Conservation (phyloP, 441 rosid species). For the Croton setiger region DNA sequence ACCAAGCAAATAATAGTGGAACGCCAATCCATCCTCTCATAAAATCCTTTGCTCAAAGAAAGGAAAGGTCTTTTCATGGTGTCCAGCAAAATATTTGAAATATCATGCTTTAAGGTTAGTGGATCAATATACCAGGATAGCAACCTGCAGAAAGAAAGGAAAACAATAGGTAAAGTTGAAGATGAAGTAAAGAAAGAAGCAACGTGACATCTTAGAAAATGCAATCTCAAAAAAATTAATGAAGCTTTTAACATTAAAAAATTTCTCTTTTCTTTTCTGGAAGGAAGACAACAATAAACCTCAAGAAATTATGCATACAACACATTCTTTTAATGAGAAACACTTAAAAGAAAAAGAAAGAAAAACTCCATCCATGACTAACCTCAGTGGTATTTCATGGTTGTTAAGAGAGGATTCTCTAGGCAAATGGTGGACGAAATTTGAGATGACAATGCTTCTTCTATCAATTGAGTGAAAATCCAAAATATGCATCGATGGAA, state of each 20-base stretch:
- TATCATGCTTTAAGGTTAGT: conserved; percentile 43
- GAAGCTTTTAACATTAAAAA: neutral
- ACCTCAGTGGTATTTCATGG: conserved; percentile 58
- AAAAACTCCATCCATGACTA: conserved; percentile 15
- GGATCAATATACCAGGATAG: conserved; percentile 74
- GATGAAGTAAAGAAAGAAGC: neutral
- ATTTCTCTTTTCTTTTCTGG: neutral
- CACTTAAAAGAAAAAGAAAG: neutral
- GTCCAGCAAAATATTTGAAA: conserved; percentile 56
- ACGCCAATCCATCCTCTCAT: conserved; percentile 57
- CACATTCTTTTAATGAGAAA: neutral
- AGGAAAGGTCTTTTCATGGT: conserved; percentile 59
- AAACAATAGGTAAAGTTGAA: neutral
- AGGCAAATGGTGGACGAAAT: conserved; percentile 45
- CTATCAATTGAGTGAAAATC: conserved; percentile 28
- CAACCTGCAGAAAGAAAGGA: conserved; percentile 40
- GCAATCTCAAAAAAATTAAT: conserved; percentile 1
- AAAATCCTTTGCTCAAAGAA: conserved; percentile 46
- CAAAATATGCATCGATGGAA: conserved; percentile 17
- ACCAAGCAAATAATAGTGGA: conserved; percentile 41
- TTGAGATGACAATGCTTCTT: conserved; percentile 32
- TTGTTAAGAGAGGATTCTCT: conserved; percentile 32
- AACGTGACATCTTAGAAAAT: neutral
- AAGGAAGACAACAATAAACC: neutral
- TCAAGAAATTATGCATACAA: neutral